Evolutionary conservation across 139 green algal genomes (phyloP).

Genomic region (Coelastrella sp.): DNA sequence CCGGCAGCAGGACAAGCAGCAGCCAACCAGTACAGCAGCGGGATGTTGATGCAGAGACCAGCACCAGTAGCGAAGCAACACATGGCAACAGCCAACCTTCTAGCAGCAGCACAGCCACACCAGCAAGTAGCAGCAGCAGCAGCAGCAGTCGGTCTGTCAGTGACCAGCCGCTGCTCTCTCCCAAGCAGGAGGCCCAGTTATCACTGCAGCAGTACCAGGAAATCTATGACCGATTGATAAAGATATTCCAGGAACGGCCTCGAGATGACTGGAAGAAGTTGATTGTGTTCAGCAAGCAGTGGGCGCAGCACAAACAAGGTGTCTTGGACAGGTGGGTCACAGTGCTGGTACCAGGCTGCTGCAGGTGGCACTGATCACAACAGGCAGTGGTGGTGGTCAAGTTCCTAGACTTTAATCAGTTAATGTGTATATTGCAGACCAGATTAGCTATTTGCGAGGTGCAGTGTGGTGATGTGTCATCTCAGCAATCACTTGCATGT

Average conservation of each 20-base stretch:
- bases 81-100: background rate
- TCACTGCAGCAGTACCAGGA: slow-evolving; percentile 64
- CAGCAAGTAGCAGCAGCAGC: slow-evolving; percentile 27
- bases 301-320: slow-evolving; percentile 60
- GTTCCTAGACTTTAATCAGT: no score
- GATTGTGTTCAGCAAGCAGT: slow-evolving; percentile 72
- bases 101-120: slow-evolving; percentile 24
- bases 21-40: background rate
- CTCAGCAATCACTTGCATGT: no score
- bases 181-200: slow-evolving; percentile 58
- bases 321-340: slow-evolving; percentile 65
- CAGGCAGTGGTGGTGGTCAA: no score
- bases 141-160: background rate
- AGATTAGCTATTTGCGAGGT: no score
- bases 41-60: background rate
- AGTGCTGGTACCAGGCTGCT: no score
- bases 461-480: no score
- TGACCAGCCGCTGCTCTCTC: slow-evolving; percentile 40
- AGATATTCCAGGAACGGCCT: slow-evolving; percentile 63
- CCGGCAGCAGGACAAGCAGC: background rate
- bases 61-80: background rate
- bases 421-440: no score
- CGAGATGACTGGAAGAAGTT: slow-evolving; percentile 78
- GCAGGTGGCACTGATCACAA: no score
- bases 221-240: slow-evolving; percentile 71